Evolutionary conservation across 768 basidiomycete genomes (phyloP), one percentile per base, ranked within the genome.

Genomic region (Pilatotrama ljubarskyi): DNA sequence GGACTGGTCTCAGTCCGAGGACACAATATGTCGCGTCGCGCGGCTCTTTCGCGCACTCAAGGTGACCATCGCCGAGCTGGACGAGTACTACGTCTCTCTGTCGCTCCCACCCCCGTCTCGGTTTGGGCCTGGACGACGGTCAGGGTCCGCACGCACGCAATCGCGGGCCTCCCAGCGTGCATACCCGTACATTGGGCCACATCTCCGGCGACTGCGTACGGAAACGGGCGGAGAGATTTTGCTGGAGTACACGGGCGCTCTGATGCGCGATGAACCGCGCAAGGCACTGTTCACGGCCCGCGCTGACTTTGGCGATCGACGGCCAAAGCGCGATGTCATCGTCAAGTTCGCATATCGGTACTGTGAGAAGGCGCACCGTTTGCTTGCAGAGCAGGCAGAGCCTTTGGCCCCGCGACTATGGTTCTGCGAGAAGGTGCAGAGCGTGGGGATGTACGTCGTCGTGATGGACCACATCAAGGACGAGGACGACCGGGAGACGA

Each of bases 401-500:
- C 32, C n/a, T 17, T 49, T 51, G n/a, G 61, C 64, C 38, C 64
- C 64, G 11, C 17, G 6, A 14, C 58, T 63, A 9, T 47, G 50
- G 38, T 52, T 55, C 54, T 55, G 48, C 29, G 41, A 35, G 48
- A 18, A 46, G 5, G 44, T 49, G 32, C 14, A 15, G 26, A 49
- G 35, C 24, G 62, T 54, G 4, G 55, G 54, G 20, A 58, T 58
- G 51, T 48, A 47, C 20, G 58, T 66, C 54, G 51, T 63, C 46
- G 58, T 66, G 10, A 66, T 63, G 64, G 64, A 66, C 42, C 53
- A 49, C 15, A 14, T 63, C 8, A 44, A 25, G 18, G 55, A 47
- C 38, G 41, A 22, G 51, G 22, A 40, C 47, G n/a, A 47, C n/a
- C 9, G 18, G 36, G 53, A 47, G 48, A 40, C 3, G 40, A 42